Conservation (phyloP, 2,329 filamentous ascomycete genomes). For the Alternaria novae-zelandiae region DNA sequence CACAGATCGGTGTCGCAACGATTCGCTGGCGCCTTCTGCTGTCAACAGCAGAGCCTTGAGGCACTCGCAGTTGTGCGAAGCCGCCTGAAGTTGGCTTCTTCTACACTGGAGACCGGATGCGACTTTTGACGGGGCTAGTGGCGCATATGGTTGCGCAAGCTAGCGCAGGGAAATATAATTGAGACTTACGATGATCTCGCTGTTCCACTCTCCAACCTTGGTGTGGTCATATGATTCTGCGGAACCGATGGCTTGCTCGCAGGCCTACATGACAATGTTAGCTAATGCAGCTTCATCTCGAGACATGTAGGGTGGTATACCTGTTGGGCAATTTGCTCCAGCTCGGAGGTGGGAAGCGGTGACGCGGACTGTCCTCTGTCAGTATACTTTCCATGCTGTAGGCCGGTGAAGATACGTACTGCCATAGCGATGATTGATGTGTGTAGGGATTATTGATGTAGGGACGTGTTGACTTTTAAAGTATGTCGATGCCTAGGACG, state of each 20-base stretch:
- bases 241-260: slow-evolving; percentile 75
- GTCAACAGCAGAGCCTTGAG: background rate
- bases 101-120: background rate
- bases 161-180: background rate
- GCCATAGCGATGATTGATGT: slow-evolving; percentile 32
- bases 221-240: slow-evolving; percentile 85
- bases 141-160: background rate
- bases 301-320: slow-evolving; percentile 20
- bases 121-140: background rate
- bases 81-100: background rate
- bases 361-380: slow-evolving; percentile 21
- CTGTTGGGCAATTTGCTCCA: slow-evolving; percentile 38
- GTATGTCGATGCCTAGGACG: slow-evolving; percentile 4
- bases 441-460: slow-evolving; percentile 19
- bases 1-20: background rate
- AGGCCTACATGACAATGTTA: slow-evolving; percentile 66
- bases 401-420: slow-evolving; percentile 19
- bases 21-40: background rate
- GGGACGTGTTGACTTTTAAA: background rate
- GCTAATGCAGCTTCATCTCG: background rate
- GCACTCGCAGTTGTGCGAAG: background rate
- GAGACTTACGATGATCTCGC: slow-evolving; percentile 79
- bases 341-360: slow-evolving; percentile 42
- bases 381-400: background rate
- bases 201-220: slow-evolving; percentile 88